phyloP scores from a whole-genome alignment of 2,329 filamentous ascomycete species.

The Beauveria brongniartii region DNA sequence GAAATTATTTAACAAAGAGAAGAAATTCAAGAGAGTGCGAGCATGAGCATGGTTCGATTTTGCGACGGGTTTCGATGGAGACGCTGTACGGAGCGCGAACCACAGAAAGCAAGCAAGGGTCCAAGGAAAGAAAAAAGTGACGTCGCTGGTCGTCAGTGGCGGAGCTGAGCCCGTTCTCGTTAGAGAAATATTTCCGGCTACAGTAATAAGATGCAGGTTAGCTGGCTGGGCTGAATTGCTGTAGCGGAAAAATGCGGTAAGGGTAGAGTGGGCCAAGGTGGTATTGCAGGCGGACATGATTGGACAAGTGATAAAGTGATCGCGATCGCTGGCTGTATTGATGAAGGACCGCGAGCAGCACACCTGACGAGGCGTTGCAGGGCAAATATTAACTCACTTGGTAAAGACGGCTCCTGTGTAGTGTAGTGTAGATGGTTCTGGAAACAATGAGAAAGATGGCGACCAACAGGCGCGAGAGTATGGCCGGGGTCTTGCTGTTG shows the following conservation, averaged over 20 bases:
- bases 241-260: neutral
- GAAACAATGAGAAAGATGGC: neutral
- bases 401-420: too few species aligned
- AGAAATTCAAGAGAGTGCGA: neutral
- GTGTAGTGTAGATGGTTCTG: neutral
- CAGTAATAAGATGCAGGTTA: neutral
- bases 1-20: neutral
- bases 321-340: neutral
- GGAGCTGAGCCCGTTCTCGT: neutral
- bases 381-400: neutral
- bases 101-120: neutral
- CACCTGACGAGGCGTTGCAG: neutral
- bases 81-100: constrained; percentile 1
- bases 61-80: neutral
- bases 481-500: neutral
- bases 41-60: constrained; percentile 9
- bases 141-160: constrained; percentile 6
- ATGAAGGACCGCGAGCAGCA: neutral
- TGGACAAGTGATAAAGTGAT: neutral
- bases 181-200: neutral
- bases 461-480: neutral
- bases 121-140: neutral
- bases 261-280: neutral
- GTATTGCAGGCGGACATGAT: neutral
- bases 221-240: neutral